Conservation (phyloP, 305 asterid species). For the Fraxinus latifolia region DNA sequence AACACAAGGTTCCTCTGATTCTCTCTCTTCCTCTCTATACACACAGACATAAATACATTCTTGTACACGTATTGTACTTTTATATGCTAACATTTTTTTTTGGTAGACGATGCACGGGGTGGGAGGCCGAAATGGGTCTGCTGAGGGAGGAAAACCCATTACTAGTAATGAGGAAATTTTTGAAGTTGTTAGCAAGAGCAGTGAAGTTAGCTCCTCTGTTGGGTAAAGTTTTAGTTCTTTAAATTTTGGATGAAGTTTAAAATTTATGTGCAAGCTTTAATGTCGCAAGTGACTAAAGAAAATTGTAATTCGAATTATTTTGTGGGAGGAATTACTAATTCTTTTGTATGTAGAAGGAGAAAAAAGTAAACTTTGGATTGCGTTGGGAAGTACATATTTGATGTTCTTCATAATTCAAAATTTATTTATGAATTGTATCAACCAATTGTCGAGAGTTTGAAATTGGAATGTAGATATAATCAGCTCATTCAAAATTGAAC, state of each 20-base stretch:
- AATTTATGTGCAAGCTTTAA: neutral
- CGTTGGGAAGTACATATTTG: neutral
- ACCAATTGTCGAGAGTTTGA: neutral
- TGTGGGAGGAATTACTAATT: neutral
- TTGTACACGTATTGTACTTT: neutral
- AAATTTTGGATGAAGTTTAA: neutral
- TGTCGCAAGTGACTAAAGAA: neutral
- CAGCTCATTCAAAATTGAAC: neutral
- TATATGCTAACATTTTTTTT: neutral
- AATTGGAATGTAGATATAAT: neutral
- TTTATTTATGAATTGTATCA: neutral
- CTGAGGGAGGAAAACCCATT: slow-evolving; percentile 16
- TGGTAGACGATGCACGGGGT: slow-evolving; percentile 47
- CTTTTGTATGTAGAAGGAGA: neutral
- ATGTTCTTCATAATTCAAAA: neutral
- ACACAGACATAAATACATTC: neutral
- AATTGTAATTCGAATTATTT: neutral
- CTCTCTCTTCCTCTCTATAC: neutral
- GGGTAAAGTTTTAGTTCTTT: slow-evolving; percentile 25
- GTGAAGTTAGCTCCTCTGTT: slow-evolving; percentile 15
- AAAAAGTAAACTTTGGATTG: neutral
- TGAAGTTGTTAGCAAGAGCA: slow-evolving; percentile 23
- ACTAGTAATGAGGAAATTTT: slow-evolving; percentile 17
- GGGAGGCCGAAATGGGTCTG: slow-evolving; percentile 3
- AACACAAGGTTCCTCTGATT: slow-evolving; percentile 43